Evolutionary conservation across 2,329 filamentous ascomycete genomes (phyloP), one percentile per base, ranked within the genome.

Genomic region (Thelonectria discophora): DNA sequence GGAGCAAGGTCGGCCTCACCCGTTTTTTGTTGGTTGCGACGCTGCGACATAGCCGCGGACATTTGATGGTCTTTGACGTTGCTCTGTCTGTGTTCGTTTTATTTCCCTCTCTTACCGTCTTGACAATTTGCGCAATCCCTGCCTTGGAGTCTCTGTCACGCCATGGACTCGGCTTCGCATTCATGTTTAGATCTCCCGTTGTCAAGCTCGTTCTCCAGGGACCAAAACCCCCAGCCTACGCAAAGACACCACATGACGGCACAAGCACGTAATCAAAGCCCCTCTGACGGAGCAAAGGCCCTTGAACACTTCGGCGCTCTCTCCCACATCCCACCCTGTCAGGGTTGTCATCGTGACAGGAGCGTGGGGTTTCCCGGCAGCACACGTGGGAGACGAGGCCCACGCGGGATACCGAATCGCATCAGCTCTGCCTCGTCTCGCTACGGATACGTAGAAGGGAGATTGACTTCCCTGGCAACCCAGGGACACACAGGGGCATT

Each of bases 261-360:
- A 39, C 55, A 55, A 61, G 65, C 66, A 69, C 62, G 56, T 65
- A 66, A 63, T 60, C 24, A 37, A 47, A 46, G 7, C 4, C 4
- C 4, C n/a, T n/a, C 4, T 4, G 7, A 24, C 4, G 7, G 7
- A 24, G 7, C 4, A 24, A 24, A 24, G 24, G 24, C 7, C 24
- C 24, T 49, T 18, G 15, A 11, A 3, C 52, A 42, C 12, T 30
- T 30, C 52, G n/a, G 49, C 51, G 49, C 51, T 52, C 42, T 55
- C 42, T 43, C 45, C 34, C 60, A 43, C 62, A 69, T 70, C 68
- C 67, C 67, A 65, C 68, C 56, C 34, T 46, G 49, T 62, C 47
- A 63, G 51, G 62, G 49, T 58, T 48, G 57, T 37, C 53, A 69
- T 69, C 51, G 18, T 45, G 57, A 61, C 52, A 50, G 42, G 24